Percentiles rank a stretch among this genome's conserved stretches.
These are phyloP conservation scores for Colletotrichum limetticola DNA, from an alignment of 2,329 filamentous ascomycete species.

Conservation along the genomic window DNA sequence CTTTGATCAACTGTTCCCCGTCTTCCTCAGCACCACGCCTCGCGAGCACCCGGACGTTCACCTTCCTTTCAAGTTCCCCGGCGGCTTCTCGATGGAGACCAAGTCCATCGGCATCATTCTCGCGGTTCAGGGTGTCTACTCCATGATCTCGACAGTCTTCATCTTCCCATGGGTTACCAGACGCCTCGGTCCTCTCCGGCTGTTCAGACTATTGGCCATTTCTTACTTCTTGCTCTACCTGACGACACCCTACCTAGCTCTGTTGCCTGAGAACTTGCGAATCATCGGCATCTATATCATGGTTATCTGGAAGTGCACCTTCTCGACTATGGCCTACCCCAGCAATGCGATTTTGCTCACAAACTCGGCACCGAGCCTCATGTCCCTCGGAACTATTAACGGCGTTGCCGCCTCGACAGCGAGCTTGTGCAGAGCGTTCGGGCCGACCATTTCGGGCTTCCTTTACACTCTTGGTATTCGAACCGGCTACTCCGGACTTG, in stretches of 20 bases:
- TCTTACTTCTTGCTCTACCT: constrained; percentile 91
- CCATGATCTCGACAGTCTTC: constrained; percentile 86
- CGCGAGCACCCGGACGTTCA: constrained; percentile 51
- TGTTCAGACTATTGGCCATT: constrained; percentile 84
- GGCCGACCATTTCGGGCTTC: constrained; percentile 87
- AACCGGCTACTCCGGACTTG: constrained; percentile 85
- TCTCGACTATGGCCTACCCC: constrained; percentile 90
- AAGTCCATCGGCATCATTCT: constrained; percentile 90
- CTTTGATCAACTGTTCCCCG: constrained; percentile 92
- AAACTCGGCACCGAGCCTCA: constrained; percentile 85
- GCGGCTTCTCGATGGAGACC: constrained; percentile 85
- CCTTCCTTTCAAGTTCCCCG: constrained; percentile 89
- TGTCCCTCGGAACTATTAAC: constrained; percentile 91
- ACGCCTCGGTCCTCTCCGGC: constrained; percentile 79
- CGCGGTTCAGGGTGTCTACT: constrained; percentile 88
- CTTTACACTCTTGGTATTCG: constrained; percentile 84
- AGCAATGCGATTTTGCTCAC: constrained; percentile 89
- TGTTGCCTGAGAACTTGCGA: constrained; percentile 78
- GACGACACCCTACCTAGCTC: constrained; percentile 86
- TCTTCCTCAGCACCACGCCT: constrained; percentile 81
- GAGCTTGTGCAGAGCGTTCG: constrained; percentile 87
- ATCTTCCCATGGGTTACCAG: constrained; percentile 83
- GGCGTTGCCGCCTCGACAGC: constrained; percentile 92
- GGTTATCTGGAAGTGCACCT: constrained; percentile 92
- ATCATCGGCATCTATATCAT: constrained; percentile 81